Conservation (phyloP, 108 stramenopile genomes). For the Craspedostauros australis region DNA sequence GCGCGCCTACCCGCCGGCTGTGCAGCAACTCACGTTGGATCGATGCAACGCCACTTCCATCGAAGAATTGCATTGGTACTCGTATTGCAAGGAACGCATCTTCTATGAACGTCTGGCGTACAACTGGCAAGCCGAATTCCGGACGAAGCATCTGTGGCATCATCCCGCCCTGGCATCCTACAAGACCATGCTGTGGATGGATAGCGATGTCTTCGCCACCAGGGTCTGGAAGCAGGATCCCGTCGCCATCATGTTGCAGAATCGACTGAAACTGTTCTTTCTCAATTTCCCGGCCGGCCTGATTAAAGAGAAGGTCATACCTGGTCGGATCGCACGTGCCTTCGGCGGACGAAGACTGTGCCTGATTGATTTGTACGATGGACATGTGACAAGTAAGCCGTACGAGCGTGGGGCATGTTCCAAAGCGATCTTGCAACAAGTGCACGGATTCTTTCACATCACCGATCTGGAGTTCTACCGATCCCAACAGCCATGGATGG, state of each 20-base stretch:
- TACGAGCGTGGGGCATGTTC: neutral
- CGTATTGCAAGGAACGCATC: conserved; percentile 16
- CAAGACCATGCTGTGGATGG: conserved; percentile 41
- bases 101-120: conserved; percentile 22
- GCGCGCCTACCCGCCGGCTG: conserved; percentile 4
- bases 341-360: neutral
- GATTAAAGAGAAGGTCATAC: neutral
- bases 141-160: conserved; percentile 29
- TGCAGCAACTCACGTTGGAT: conserved; percentile 9
- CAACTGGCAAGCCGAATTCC: conserved; percentile 38
- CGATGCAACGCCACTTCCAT: conserved; percentile 15
- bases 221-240: conserved; percentile 32
- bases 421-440: neutral
- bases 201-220: conserved; percentile 35
- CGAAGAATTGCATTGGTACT: conserved; percentile 17
- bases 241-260: conserved; percentile 16
- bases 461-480: conserved; percentile 44
- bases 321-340: neutral
- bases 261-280: conserved; percentile 24
- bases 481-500: neutral
- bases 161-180: conserved; percentile 28
- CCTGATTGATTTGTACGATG: neutral
- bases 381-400: neutral
- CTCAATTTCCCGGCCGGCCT: conserved; percentile 12
- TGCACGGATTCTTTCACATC: conserved; percentile 43